Percentiles rank a stretch among this genome's conserved stretches.
phyloP scores from a whole-genome alignment of 129 eudicot genomes.

The Chrysanthemum lavandulifolium region DNA sequence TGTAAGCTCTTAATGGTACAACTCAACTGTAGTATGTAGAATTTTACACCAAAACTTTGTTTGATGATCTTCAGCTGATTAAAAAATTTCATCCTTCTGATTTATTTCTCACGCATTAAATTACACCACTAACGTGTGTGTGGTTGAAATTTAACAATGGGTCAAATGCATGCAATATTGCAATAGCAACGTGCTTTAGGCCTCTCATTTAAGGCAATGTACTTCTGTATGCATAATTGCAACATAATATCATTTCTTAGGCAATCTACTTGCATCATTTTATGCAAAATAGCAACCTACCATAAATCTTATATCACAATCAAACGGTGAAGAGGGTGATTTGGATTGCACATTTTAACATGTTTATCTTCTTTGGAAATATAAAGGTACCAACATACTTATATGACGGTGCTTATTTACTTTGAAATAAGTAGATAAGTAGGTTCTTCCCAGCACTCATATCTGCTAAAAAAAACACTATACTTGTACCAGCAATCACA shows the following conservation, averaged over 20 bases:
- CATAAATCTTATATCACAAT: background rate
- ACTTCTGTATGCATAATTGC: background rate
- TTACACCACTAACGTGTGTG: background rate
- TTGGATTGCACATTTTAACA: no score
- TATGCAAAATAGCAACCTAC: conserved; percentile 1
- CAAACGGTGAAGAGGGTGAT: background rate
- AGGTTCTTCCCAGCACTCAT: no score
- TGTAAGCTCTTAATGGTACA: conserved; percentile 42
- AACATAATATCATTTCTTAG: background rate
- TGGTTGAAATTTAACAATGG: background rate
- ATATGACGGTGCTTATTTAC: no score
- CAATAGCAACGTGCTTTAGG: background rate
- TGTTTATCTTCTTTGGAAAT: no score
- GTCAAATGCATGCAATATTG: conserved; percentile 7
- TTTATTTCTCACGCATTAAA: conserved; percentile 1
- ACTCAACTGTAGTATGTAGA: background rate
- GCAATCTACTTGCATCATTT: background rate
- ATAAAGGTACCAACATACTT: no score
- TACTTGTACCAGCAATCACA: no score
- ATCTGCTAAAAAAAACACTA: no score
- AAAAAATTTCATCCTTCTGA: background rate
- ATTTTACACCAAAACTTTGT: background rate
- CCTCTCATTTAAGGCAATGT: background rate
- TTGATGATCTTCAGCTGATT: conserved; percentile 1
- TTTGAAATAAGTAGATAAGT: no score